These are phyloP conservation scores for Nematodospora anomalae DNA, from an alignment of 1,139 yeast species.

Conservation along the genomic window DNA sequence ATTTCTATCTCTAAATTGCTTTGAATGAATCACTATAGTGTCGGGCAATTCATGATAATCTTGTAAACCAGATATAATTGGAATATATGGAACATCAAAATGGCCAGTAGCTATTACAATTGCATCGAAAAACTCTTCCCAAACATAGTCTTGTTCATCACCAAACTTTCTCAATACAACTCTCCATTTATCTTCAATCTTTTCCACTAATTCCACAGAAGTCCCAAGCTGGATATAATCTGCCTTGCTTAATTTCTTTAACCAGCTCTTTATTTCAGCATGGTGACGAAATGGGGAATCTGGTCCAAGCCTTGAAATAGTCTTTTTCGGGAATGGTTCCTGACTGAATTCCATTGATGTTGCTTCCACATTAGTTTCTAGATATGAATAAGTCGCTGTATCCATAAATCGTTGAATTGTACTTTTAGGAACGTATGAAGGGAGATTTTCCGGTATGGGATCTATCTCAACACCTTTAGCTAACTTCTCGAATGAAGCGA, in stretches of 20 bases:
- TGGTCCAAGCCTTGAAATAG: constrained; percentile 20
- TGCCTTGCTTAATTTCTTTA: constrained; percentile 33
- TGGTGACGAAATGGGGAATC: constrained; percentile 52
- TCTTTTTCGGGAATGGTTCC: constrained; percentile 34
- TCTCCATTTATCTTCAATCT: constrained; percentile 35
- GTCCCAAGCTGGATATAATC: constrained; percentile 32
- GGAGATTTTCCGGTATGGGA: constrained; percentile 20
- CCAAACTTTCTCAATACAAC: constrained; percentile 35
- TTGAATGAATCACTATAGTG: constrained; percentile 38
- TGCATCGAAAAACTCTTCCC: constrained; percentile 26
- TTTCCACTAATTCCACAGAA: constrained; percentile 33
- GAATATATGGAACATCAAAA: constrained; percentile 35
- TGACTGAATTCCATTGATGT: constrained; percentile 57
- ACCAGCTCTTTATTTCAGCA: constrained; percentile 46
- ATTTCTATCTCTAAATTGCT: constrained; percentile 33
- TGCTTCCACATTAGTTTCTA: constrained; percentile 65
- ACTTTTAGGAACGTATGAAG: constrained; percentile 34
- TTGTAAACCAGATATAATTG: constrained; percentile 39
- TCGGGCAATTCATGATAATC: constrained; percentile 29
- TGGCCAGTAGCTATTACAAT: constrained; percentile 35
- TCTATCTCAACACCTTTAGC: constrained; percentile 16
- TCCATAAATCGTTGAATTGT: constrained; percentile 22
- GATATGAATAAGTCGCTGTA: constrained; percentile 46
- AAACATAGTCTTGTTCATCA: constrained; percentile 23
- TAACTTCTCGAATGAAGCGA: constrained; percentile 17